These are phyloP conservation scores for Cystofilobasidium macerans DNA, from an alignment of 768 basidiomycete genomes.

Conservation along the genomic window DNA sequence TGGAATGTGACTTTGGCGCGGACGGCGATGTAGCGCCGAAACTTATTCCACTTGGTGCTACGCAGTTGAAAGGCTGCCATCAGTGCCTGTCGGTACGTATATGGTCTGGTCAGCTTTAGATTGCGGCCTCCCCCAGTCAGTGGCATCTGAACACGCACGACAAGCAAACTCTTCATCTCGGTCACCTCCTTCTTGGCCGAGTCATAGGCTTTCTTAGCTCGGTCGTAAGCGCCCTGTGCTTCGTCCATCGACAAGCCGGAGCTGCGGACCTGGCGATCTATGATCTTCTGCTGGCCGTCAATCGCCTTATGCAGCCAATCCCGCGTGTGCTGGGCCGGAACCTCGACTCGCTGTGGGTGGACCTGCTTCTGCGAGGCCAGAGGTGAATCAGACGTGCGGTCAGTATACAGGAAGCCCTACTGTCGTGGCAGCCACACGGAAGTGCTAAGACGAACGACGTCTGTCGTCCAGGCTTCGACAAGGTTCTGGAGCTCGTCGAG, in stretches of 20 bases:
- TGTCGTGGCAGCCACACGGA: background rate
- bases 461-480: slow-evolving; percentile 1
- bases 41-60: slow-evolving; percentile 67
- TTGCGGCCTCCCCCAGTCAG: too few species aligned
- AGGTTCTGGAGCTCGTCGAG: background rate
- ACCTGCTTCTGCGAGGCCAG: background rate
- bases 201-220: slow-evolving; percentile 50
- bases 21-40: slow-evolving; percentile 76
- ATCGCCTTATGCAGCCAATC: slow-evolving; percentile 48
- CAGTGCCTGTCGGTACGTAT: slow-evolving; percentile 46
- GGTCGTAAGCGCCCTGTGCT: slow-evolving; percentile 60
- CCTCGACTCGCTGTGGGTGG: background rate
- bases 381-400: background rate
- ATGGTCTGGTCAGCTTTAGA: too few species aligned
- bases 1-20: slow-evolving; percentile 60
- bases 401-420: too few species aligned
- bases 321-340: background rate
- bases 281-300: slow-evolving; percentile 52
- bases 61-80: slow-evolving; percentile 56
- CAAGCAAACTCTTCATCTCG: slow-evolving; percentile 40
- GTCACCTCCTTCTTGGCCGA: slow-evolving; percentile 54
- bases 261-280: slow-evolving; percentile 58
- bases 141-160: background rate
- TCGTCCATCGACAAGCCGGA: slow-evolving; percentile 69
- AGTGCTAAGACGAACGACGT: slow-evolving; percentile 5